Evolutionary conservation across 352 stramenopile genomes (phyloP).

Genomic region (Pythium periplocum): DNA sequence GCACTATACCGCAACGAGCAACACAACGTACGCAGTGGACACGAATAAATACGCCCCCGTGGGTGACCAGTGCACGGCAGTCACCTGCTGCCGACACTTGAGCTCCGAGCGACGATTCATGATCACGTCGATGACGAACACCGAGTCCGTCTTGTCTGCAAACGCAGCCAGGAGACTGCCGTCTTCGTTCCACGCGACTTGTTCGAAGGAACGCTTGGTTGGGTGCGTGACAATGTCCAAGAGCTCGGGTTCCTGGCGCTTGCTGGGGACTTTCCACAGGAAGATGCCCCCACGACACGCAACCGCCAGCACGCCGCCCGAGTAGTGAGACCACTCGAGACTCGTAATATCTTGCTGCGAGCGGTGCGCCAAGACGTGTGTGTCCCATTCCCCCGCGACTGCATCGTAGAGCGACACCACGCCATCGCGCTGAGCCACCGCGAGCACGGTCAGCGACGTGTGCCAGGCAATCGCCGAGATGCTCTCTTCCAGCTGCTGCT

Average conservation of each 20-base stretch:
- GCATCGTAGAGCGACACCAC: conserved; percentile 67
- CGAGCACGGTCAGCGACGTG: conserved; percentile 43
- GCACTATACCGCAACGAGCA: neutral
- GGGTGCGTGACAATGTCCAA: conserved; percentile 58
- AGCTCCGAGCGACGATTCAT: conserved; percentile 55
- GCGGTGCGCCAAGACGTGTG: conserved; percentile 53
- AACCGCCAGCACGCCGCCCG: conserved; percentile 54
- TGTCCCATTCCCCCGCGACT: conserved; percentile 46
- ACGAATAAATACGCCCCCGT: conserved; percentile 83
- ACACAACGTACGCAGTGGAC: conserved; percentile 37
- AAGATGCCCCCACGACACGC: conserved; percentile 58
- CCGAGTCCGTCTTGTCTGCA: conserved; percentile 30
- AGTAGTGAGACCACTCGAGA: conserved; percentile 60
- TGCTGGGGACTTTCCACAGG: conserved; percentile 57
- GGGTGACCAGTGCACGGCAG: conserved; percentile 65
- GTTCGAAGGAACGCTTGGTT: conserved; percentile 34
- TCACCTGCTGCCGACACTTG: conserved; percentile 43
- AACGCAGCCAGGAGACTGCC: conserved; percentile 60
- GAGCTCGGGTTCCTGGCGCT: conserved; percentile 45
- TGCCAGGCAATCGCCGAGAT: conserved; percentile 64
- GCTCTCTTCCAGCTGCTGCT: conserved; percentile 25
- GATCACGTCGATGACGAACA: conserved; percentile 60
- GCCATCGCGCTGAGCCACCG: conserved; percentile 61
- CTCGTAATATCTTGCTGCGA: conserved; percentile 48
- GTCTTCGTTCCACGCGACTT: conserved; percentile 69